Percentiles rank a stretch among this genome's conserved stretches.
Conservation (phyloP, 2,329 filamentous ascomycete species). For the Phialocephala sp. region DNA sequence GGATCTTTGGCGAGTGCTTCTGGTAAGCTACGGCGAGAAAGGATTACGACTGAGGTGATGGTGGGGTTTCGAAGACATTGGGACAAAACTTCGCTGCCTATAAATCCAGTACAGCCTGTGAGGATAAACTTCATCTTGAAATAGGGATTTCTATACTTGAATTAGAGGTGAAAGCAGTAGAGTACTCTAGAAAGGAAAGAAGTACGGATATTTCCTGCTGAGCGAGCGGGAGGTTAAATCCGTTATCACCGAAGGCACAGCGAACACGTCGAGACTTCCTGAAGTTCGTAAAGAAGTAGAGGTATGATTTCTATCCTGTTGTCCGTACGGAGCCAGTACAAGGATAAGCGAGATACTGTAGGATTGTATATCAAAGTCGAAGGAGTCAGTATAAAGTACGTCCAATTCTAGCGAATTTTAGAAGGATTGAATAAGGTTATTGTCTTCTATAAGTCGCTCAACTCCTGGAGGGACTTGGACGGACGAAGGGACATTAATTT, state of each 20-base stretch:
- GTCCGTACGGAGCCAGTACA: too few relatives aligned
- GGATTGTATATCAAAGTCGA: too few relatives aligned
- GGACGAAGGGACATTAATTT: too few relatives aligned
- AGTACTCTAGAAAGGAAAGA: neutral
- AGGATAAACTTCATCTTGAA: slow-evolving; percentile 63
- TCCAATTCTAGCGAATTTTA: too few relatives aligned
- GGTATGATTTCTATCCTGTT: too few relatives aligned
- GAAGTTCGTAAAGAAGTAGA: neutral
- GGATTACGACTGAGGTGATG: slow-evolving; percentile 57
- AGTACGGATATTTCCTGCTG: neutral
- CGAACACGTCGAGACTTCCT: neutral
- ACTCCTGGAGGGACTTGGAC: too few relatives aligned
- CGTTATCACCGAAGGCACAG: slow-evolving; percentile 6
- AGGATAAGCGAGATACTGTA: too few relatives aligned
- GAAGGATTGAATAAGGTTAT: too few relatives aligned
- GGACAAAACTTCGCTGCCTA: slow-evolving; percentile 58
- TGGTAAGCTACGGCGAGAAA: slow-evolving; percentile 55
- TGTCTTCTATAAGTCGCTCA: too few relatives aligned
- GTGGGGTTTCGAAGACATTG: slow-evolving; percentile 55
- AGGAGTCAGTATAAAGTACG: too few relatives aligned
- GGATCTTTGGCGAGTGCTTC: slow-evolving; percentile 48
- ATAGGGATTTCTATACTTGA: neutral
- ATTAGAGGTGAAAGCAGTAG: neutral
- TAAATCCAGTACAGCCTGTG: slow-evolving; percentile 62
- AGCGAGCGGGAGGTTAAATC: neutral